Evolutionary conservation across 345 rosid species (phyloP).

Genomic region (Psidium friedrichsthalianum): DNA sequence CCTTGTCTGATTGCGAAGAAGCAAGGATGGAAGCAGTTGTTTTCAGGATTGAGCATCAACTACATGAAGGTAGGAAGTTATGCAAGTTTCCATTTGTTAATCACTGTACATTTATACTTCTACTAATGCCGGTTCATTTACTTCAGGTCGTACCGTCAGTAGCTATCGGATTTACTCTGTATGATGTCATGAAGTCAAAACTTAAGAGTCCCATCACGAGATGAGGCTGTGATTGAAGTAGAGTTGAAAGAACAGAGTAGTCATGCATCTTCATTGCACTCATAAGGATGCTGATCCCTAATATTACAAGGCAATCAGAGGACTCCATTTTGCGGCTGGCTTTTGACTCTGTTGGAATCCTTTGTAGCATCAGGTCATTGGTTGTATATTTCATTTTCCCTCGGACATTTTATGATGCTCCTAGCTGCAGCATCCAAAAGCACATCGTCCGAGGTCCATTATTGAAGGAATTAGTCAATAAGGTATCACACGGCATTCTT

Average conservation of each 20-base stretch:
- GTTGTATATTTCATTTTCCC: not conserved
- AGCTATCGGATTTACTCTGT: conserved; percentile 90
- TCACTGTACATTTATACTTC: not conserved
- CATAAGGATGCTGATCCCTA: conserved; percentile 3
- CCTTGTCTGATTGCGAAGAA: conserved; percentile 42
- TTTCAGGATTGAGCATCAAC: conserved; percentile 90
- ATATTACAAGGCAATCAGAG: not conserved
- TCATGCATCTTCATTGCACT: conserved; percentile 35
- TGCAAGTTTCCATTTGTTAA: not conserved
- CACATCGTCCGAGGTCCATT: not conserved
- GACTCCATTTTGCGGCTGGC: not conserved
- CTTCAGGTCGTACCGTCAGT: conserved; percentile 85
- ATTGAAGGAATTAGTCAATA: not conserved
- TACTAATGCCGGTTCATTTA: not conserved
- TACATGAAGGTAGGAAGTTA: conserved; percentile 54
- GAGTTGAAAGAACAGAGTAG: conserved; percentile 37
- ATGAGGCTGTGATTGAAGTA: conserved; percentile 41
- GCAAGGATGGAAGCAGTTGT: conserved; percentile 97
- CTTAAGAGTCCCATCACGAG: conserved; percentile 76
- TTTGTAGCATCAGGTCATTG: not conserved
- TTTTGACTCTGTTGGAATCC: not conserved
- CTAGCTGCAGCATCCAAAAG: not conserved
- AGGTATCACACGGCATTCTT: not conserved
- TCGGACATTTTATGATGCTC: not conserved
- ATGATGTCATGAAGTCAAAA: conserved; percentile 71